These are phyloP conservation scores for Penicillium decumbens DNA, from an alignment of 2,329 filamentous ascomycete genomes.

Conservation along the genomic window DNA sequence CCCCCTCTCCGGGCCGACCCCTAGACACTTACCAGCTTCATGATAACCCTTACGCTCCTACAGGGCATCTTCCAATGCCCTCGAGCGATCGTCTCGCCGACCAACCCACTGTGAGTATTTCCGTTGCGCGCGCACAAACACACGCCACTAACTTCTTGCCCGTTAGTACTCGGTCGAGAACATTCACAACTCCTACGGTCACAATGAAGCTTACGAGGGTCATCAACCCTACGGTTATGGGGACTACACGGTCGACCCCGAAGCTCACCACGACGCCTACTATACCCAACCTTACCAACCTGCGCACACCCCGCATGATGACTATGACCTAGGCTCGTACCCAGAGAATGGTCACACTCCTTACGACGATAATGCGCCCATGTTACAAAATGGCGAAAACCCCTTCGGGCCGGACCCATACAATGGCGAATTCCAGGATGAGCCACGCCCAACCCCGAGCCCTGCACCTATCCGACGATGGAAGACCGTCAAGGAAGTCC, in stretches of 20 bases:
- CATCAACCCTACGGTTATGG: constrained; percentile 48
- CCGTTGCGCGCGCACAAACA: neutral
- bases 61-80: constrained; percentile 64
- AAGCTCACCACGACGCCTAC: constrained; percentile 83
- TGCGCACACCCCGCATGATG: constrained; percentile 51
- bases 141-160: constrained; percentile 8
- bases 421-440: constrained; percentile 44
- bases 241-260: constrained; percentile 73
- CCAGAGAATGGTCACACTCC: constrained; percentile 50
- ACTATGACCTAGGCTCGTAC: constrained; percentile 55
- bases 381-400: constrained; percentile 62
- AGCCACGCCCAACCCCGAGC: constrained; percentile 44
- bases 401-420: constrained; percentile 61
- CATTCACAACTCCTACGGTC: constrained; percentile 59
- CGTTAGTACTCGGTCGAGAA: constrained; percentile 65
- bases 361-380: constrained; percentile 68
- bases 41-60: constrained; percentile 64
- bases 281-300: constrained; percentile 79
- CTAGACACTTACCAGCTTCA: constrained; percentile 76
- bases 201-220: constrained; percentile 57
- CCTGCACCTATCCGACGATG: constrained; percentile 71
- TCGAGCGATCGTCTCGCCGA: constrained; percentile 70
- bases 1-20: constrained; percentile 73
- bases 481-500: constrained; percentile 99
- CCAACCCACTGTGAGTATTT: constrained; percentile 70